These are phyloP conservation scores for Cutaneotrichosporon cyanovorans DNA, from an alignment of 1,284 basidiomycete species.

Conservation along the genomic window DNA sequence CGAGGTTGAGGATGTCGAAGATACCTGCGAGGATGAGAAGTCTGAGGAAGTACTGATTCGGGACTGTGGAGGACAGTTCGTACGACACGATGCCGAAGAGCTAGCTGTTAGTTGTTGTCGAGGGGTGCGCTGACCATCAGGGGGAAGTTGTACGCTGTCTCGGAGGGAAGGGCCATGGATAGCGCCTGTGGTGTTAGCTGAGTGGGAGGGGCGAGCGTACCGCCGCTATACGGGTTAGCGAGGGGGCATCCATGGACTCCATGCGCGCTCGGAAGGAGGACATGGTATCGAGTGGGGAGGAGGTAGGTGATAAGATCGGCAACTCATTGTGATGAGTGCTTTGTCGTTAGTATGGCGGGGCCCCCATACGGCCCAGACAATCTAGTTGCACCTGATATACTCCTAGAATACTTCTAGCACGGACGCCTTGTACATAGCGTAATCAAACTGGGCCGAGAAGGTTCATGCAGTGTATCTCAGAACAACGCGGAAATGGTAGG, in stretches of 20 bases:
- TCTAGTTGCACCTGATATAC: too few species aligned
- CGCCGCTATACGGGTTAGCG: constrained; percentile 27
- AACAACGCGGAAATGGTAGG: too few species aligned
- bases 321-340: too few species aligned
- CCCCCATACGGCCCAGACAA: too few species aligned
- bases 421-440: too few species aligned
- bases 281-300: too few species aligned
- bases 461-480: too few species aligned
- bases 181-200: constrained; percentile 15
- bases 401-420: too few species aligned
- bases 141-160: constrained; percentile 34
- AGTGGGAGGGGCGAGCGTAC: constrained; percentile 4
- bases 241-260: constrained; percentile 25
- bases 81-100: constrained; percentile 36
- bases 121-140: constrained; percentile 33
- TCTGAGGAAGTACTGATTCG: constrained; percentile 32
- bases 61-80: constrained; percentile 26
- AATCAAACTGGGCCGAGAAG: too few species aligned
- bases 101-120: constrained; percentile 16
- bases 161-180: constrained; percentile 8
- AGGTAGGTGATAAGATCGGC: too few species aligned
- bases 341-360: too few species aligned
- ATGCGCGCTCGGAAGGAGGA: constrained; percentile 21
- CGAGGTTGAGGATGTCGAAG: constrained; percentile 28
- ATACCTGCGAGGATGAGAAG: constrained; percentile 26